Evolutionary conservation across 495 filamentous ascomycete species (phyloP).

Genomic region (Penicillium robsamsonii): DNA sequence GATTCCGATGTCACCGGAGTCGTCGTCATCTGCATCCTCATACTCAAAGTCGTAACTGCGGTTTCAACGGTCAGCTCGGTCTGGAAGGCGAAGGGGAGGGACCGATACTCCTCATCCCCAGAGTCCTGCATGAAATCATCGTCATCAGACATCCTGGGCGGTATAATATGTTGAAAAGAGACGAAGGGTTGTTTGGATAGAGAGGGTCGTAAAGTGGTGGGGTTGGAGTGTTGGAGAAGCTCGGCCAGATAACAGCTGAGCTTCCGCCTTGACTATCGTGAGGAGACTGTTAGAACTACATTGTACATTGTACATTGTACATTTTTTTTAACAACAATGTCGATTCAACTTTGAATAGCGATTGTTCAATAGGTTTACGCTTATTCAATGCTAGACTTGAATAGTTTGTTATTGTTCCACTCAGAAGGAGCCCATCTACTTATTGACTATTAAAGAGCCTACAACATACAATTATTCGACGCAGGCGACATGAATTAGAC

Average conservation of each 20-base stretch:
- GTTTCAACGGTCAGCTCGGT: constrained; percentile 16
- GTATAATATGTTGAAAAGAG: neutral
- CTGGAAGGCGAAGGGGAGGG: constrained; percentile 11
- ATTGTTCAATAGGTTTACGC: neutral
- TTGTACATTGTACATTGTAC: neutral
- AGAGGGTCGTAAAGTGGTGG: constrained; percentile 10
- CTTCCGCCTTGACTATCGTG: constrained; percentile 7
- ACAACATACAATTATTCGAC: neutral
- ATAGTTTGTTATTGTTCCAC: neutral
- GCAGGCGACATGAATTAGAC: neutral
- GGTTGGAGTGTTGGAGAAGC: constrained; percentile 22
- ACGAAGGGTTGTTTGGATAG: neutral
- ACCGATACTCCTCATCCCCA: constrained; percentile 70
- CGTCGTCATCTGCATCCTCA: constrained; percentile 86
- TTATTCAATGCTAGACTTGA: neutral
- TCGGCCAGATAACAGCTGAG: constrained; percentile 12
- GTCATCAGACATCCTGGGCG: constrained; percentile 79
- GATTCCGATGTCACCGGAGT: constrained; percentile 85
- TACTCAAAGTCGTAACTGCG: constrained; percentile 93
- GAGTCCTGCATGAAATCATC: constrained; percentile 99
- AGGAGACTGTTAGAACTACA: neutral
- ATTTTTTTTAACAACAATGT: neutral
- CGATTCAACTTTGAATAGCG: neutral
- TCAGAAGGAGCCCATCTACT: neutral
- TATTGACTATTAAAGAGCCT: neutral